A percentile compares a stretch with the other conserved stretches of the same genome.
phyloP scores from a whole-genome alignment of 2,329 filamentous ascomycete genomes.

The Ophiostoma ulmi region DNA sequence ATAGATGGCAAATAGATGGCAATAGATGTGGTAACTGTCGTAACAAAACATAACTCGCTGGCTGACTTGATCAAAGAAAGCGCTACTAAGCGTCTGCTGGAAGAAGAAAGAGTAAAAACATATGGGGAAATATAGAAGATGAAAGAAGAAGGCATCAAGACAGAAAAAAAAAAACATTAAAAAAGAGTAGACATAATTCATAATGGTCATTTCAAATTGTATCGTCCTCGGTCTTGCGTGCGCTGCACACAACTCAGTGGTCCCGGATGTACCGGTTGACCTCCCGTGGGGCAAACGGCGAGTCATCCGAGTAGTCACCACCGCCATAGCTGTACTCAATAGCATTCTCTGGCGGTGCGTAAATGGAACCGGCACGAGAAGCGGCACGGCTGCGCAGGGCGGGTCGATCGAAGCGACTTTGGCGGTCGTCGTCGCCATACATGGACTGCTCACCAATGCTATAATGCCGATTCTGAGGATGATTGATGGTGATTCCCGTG shows the following conservation, averaged over 20 bases:
- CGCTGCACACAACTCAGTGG: not conserved
- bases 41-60: slow-evolving; percentile 14
- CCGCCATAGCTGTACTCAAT: slow-evolving; percentile 28
- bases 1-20: not conserved
- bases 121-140: not conserved
- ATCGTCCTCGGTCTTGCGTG: not conserved
- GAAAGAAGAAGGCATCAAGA: not conserved
- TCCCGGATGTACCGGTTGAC: slow-evolving; percentile 9
- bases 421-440: slow-evolving; percentile 48
- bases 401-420: slow-evolving; percentile 43
- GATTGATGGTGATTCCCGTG: slow-evolving; percentile 53
- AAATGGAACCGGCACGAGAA: slow-evolving; percentile 47
- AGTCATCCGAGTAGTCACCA: slow-evolving; percentile 20
- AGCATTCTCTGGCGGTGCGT: slow-evolving; percentile 30
- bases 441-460: slow-evolving; percentile 46
- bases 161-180: not conserved
- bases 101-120: not conserved
- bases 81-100: not conserved
- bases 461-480: slow-evolving; percentile 24
- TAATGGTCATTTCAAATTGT: slow-evolving; percentile 11
- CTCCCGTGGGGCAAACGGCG: slow-evolving; percentile 19
- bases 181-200: slow-evolving; percentile 8
- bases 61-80: slow-evolving; percentile 11
- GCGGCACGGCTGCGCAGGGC: slow-evolving; percentile 43
- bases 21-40: not conserved